Base-by-base conservation (phyloP, 768 basidiomycete species). In the Suillus subaureus region DNA sequence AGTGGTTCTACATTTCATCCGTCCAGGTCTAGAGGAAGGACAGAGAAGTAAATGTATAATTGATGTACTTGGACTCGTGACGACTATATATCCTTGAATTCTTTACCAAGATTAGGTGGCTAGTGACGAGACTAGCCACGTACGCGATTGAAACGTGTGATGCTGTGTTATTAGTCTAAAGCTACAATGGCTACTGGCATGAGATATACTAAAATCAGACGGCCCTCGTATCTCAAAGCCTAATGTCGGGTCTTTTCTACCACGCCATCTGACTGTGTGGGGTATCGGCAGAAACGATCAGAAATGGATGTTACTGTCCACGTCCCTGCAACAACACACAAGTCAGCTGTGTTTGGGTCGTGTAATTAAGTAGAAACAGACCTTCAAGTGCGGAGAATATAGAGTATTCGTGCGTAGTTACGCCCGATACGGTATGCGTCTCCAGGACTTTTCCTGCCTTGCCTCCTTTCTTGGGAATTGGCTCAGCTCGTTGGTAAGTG, bases 1-100 rank as follows among this genome's bases (percentile, higher is more conserved):
- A 94, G 75, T 94, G 93, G 93, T 95, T 95, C 88, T 93, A 94
- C 80, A 96, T 96, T 73, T 93, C 94, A 26, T 94, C 93, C 40
- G 92, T 92, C 39, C 90, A 91, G 69, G 90, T 94, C 66, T 94
- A 82, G 67, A 63, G 11, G 39, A 42, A 40, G 39, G 37, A 28
- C 57, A 12, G 57, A 28, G 16, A 18, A n/a, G 12, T 35, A 13
- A n/a, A 55, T 55, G 54, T 55, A 55, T 33, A 55, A 21, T n/a
- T 12, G 33, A 21, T 60, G 26, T 28, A 60, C 18, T 31, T 28
- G 26, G 37, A 28, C 23, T 39, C 4, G 13, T 23, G 8, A 28
- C 16, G 9, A 58, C 26, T 13, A 13, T 6, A 55, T 55, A 55
- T 60, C 35, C 40, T 60, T 58, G 2, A 18, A 28, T 58, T 18